These are phyloP conservation scores for Rhizopus sp. DNA, from an alignment of 371 early-diverging fungal species.

Conservation along the genomic window DNA sequence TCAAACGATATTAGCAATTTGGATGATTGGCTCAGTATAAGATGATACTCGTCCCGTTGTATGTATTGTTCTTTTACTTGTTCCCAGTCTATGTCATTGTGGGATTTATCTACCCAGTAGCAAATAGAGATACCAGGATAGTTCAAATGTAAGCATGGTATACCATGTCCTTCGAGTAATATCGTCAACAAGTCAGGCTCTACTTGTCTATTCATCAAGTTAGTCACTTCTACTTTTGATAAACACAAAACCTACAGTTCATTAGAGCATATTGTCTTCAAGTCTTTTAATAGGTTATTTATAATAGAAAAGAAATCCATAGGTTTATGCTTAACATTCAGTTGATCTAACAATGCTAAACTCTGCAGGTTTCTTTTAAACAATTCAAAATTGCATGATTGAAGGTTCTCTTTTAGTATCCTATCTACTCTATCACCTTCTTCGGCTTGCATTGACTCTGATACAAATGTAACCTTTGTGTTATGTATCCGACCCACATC, in stretches of 20 bases:
- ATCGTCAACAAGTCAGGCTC: slow-evolving; percentile 35
- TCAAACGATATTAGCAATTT: slow-evolving; percentile 41
- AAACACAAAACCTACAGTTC: slow-evolving; percentile 41
- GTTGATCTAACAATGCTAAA: slow-evolving; percentile 54
- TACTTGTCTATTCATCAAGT: background rate
- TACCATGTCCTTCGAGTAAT: slow-evolving; percentile 57
- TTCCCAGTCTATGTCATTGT: slow-evolving; percentile 44
- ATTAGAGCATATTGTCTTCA: slow-evolving; percentile 35
- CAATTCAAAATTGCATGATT: slow-evolving; percentile 41
- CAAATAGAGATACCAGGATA: slow-evolving; percentile 58
- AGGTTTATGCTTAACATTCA: slow-evolving; percentile 52
- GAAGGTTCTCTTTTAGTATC: slow-evolving; percentile 50
- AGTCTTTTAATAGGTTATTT: slow-evolving; percentile 42
- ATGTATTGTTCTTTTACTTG: slow-evolving; percentile 18
- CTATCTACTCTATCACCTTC: slow-evolving; percentile 60
- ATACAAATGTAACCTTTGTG: slow-evolving; percentile 59
- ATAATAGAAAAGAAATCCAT: slow-evolving; percentile 56
- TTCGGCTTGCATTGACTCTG: slow-evolving; percentile 49
- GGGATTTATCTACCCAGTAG: slow-evolving; percentile 53
- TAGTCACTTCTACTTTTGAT: background rate
- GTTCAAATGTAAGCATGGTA: slow-evolving; percentile 52
- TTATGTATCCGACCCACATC: slow-evolving; percentile 45
- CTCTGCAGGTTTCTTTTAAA: slow-evolving; percentile 55
- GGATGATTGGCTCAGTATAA: slow-evolving; percentile 15
- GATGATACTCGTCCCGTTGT: slow-evolving; percentile 15